Evolutionary conservation across 345 rosid genomes (phyloP), one percentile per base, ranked within the genome.

Genomic region (Lenwebbia sp.): DNA sequence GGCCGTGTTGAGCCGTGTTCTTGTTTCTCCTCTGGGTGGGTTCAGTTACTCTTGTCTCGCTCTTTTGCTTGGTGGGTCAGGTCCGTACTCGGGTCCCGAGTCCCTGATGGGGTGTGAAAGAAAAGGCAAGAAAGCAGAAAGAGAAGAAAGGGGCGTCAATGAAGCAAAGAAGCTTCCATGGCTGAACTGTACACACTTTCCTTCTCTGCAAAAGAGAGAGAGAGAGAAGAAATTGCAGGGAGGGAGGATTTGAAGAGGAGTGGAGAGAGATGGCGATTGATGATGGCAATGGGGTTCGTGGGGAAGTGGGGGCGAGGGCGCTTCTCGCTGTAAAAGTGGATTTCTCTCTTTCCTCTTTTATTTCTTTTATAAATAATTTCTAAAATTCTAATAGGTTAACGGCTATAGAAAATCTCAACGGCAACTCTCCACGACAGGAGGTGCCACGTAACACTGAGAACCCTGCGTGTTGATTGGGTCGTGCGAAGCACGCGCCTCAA

Each of bases 51-150:
- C 49, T 13, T 5, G 56, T 23, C 65, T 28, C 28, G 62, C 87
- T 90, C 57, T 88, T 88, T 93, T 91, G 90, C 94, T 92, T 92
- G 91, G 88, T 84, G 85, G 88, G 84, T 90, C 92, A 85, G 94
- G 86, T 37, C 87, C 70, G 54, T 44, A 62, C 3, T 4, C 22
- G 47, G 81, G 47, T 37, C 10, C 47, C 81, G 37, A 49, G 47
- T 11, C 8, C 26, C 22, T 83, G 51, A 25, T 22, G 88, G 56
- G 86, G 56, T 83, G 28, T 5, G 62, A 58, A 84, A 51, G 78
- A 6, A 19, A 56, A 50, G 49, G 81, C 81, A 84, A 60, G 78
- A 70, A 50, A 44, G 26, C 40, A 85, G 76, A 53, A 54, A 11
- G 54, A 30, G 55, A 50, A 13, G 17, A 37, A 65, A 21, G 12